These are phyloP conservation scores for Coemansia sp. DNA, from an alignment of 192 early-diverging fungal genomes.

Conservation along the genomic window DNA sequence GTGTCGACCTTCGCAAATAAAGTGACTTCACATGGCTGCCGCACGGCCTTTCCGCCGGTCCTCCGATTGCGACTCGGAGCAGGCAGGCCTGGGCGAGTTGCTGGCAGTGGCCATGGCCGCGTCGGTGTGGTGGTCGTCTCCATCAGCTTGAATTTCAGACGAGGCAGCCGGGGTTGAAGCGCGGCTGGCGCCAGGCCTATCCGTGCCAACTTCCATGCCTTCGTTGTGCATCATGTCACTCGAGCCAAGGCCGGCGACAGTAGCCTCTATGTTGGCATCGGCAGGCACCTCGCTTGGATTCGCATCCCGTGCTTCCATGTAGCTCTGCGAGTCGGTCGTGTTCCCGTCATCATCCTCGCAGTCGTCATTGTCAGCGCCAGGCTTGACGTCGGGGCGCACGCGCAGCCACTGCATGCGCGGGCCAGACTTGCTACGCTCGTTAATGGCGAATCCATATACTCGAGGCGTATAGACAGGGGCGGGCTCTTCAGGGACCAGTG, in stretches of 20 bases:
- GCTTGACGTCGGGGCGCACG: conserved; percentile 44
- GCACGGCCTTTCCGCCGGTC: conserved; percentile 35
- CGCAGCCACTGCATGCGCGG: conserved; percentile 95
- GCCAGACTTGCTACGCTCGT: conserved; percentile 71
- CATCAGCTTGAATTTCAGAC: conserved; percentile 3
- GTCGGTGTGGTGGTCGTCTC: conserved; percentile 17
- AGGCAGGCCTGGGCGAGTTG: conserved; percentile 21
- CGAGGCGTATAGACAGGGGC: conserved; percentile 73
- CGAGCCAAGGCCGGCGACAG: neutral
- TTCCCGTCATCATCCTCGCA: conserved; percentile 20
- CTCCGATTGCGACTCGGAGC: conserved; percentile 13
- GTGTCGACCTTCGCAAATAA: no score
- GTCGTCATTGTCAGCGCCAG: conserved; percentile 9
- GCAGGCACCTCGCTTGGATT: conserved; percentile 7
- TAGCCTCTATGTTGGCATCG: neutral
- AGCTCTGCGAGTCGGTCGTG: conserved; percentile 46
- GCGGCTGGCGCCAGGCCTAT: conserved; percentile 62
- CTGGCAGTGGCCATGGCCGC: conserved; percentile 19
- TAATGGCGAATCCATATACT: conserved; percentile 95
- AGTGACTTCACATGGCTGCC: conserved; percentile 3
- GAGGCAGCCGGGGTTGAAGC: conserved; percentile 24
- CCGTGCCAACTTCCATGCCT: conserved; percentile 65
- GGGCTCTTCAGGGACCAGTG: conserved; percentile 64
- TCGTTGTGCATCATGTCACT: conserved; percentile 60
- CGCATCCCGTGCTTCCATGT: conserved; percentile 34